These are phyloP conservation scores for Gracilariopsis chorda DNA, from an alignment of 23 red algal genomes.

Conservation along the genomic window DNA sequence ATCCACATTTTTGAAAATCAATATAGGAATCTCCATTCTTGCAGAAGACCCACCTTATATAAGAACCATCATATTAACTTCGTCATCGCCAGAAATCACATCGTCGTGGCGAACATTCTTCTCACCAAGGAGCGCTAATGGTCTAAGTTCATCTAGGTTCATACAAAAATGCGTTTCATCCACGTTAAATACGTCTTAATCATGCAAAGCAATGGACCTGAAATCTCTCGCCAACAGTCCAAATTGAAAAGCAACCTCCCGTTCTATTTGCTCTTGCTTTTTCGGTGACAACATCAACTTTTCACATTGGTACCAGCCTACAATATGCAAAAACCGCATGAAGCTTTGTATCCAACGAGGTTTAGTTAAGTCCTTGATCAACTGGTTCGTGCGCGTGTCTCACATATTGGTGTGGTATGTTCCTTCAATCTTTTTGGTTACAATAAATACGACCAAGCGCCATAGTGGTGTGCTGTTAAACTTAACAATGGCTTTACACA, in stretches of 20 bases:
- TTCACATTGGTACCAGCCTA: background rate
- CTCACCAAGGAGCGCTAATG: background rate
- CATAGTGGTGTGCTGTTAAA: too few species aligned
- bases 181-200: background rate
- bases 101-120: background rate
- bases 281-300: background rate
- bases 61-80: background rate
- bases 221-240: background rate
- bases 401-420: too few species aligned
- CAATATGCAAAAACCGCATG: background rate
- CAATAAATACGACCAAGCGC: too few species aligned
- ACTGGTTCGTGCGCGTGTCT: too few species aligned
- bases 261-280: background rate
- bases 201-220: background rate
- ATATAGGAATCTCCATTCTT: background rate
- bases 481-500: too few species aligned
- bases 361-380: background rate
- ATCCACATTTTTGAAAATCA: background rate
- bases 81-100: background rate
- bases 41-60: background rate
- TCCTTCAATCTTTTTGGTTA: too few species aligned
- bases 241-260: background rate
- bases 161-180: too few species aligned
- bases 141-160: background rate
- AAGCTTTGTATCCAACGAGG: background rate